A percentile compares a stretch with the other conserved stretches of the same genome.
These are phyloP conservation scores for Ophiostoma ips DNA, from an alignment of 2,329 filamentous ascomycete species.

Conservation along the genomic window DNA sequence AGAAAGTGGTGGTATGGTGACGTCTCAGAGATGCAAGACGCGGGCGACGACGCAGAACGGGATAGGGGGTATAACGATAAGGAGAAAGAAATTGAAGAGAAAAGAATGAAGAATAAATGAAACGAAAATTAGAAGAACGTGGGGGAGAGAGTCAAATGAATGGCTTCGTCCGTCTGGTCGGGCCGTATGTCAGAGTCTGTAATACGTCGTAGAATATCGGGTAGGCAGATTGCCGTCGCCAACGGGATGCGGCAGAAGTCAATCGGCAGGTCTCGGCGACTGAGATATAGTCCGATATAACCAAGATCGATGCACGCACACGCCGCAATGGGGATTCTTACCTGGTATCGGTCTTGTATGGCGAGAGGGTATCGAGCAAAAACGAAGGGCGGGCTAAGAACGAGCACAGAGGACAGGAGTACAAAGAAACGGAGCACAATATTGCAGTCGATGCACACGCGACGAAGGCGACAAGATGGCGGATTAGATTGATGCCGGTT, in stretches of 20 bases:
- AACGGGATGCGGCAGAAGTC: not conserved
- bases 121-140: not conserved
- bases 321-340: no score
- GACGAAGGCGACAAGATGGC: not conserved
- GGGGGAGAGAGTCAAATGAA: slow-evolving; percentile 7
- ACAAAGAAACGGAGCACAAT: not conserved
- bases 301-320: no score
- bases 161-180: slow-evolving; percentile 2
- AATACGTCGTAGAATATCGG: not conserved
- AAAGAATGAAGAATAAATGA: not conserved
- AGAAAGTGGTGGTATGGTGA: no score
- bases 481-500: not conserved
- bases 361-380: not conserved
- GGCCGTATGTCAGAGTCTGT: not conserved
- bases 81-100: no score
- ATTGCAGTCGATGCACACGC: not conserved
- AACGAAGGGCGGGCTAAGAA: not conserved
- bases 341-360: no score
- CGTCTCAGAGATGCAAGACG: no score
- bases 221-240: not conserved
- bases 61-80: no score
- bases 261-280: not conserved
- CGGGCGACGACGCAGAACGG: no score
- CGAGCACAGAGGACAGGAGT: not conserved
- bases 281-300: no score